phyloP scores from a whole-genome alignment of 805 yeast genomes.

The Sugiyamaella valdiviana region DNA sequence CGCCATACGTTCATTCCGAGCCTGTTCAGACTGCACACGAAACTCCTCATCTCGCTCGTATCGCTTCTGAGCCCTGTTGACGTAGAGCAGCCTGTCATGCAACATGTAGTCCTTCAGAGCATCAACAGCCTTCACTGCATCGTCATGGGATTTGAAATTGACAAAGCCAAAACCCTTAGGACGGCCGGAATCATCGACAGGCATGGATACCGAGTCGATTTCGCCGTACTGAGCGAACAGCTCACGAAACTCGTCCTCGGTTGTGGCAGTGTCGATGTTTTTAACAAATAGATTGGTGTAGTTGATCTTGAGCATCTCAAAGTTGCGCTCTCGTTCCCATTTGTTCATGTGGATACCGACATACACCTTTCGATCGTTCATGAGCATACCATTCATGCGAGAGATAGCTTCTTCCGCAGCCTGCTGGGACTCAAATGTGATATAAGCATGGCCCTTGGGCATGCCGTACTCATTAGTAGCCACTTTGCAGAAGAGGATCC shows the following conservation, averaged over 20 bases:
- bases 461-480: slow-evolving; percentile 42
- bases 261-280: slow-evolving; percentile 39
- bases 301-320: slow-evolving; percentile 41
- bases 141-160: slow-evolving; percentile 40
- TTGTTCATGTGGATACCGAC: slow-evolving; percentile 62
- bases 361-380: slow-evolving; percentile 32
- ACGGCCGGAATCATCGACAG: slow-evolving; percentile 31
- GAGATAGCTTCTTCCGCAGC: slow-evolving; percentile 61
- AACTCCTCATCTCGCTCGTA: slow-evolving; percentile 26
- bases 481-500: slow-evolving; percentile 44
- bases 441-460: slow-evolving; percentile 57
- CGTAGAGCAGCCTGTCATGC: slow-evolving; percentile 31
- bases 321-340: slow-evolving; percentile 49
- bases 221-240: slow-evolving; percentile 44
- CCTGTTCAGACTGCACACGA: slow-evolving; percentile 12
- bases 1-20: not conserved
- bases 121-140: slow-evolving; percentile 42
- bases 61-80: slow-evolving; percentile 45
- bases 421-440: slow-evolving; percentile 50
- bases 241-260: slow-evolving; percentile 36
- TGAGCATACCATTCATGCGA: slow-evolving; percentile 43
- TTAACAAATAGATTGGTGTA: slow-evolving; percentile 51
- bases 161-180: slow-evolving; percentile 54
- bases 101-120: slow-evolving; percentile 42
- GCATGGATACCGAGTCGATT: slow-evolving; percentile 49